phyloP scores from a whole-genome alignment of 2,329 filamentous ascomycete species.

The Phoma sp. region DNA sequence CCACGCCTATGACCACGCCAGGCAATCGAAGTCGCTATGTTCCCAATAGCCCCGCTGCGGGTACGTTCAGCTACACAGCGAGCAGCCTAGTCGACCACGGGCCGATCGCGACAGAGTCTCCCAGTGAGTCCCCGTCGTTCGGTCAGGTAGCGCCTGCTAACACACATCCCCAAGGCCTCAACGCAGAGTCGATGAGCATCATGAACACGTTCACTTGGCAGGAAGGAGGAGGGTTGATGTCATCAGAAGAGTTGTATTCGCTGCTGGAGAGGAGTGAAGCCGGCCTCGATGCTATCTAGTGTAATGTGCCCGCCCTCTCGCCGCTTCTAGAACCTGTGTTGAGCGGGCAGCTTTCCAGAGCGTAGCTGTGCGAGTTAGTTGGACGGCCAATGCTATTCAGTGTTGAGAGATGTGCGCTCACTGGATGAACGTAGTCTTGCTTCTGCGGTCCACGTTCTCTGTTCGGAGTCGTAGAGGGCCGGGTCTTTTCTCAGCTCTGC shows the following conservation, averaged over 20 bases:
- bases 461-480: background rate
- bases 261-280: background rate
- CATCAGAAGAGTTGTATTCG: background rate
- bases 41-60: too few relatives aligned
- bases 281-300: background rate
- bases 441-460: background rate
- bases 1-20: too few relatives aligned
- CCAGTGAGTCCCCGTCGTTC: too few relatives aligned
- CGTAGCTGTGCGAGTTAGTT: too few relatives aligned
- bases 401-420: background rate
- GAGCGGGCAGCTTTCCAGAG: too few relatives aligned
- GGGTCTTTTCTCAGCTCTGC: background rate
- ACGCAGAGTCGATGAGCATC: background rate
- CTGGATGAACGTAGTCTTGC: background rate
- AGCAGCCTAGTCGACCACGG: too few relatives aligned
- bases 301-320: background rate
- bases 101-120: too few relatives aligned
- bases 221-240: background rate
- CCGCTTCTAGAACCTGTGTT: too few relatives aligned
- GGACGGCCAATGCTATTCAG: too few relatives aligned
- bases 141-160: background rate
- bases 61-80: too few relatives aligned
- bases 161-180: background rate
- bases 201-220: background rate
- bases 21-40: too few relatives aligned